Evolutionary conservation across 2,329 filamentous ascomycete species (phyloP), one percentile per base, ranked within the genome.

Genomic region (Nemania sp.): DNA sequence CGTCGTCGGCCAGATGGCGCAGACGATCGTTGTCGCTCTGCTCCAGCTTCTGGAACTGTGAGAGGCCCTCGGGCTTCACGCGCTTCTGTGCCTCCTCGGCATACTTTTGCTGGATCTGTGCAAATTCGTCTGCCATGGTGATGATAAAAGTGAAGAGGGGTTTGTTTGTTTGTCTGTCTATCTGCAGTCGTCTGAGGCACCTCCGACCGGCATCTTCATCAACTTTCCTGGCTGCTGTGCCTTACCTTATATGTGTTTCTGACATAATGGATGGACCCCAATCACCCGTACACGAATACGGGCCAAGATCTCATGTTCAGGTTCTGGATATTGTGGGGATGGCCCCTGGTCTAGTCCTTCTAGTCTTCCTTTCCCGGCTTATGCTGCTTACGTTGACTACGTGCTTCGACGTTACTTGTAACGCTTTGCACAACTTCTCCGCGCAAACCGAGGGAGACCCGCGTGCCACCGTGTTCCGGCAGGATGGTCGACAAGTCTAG

Each of bases 41-140:
- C 17, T 57, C 25, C 11, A 73, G 54, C 7, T 48, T 35, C 40
- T 71, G 51, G 35, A 67, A 73, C 53, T 73, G 71, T 9, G 52
- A 53, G n/a, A 58, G 17, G 13, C 70, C 71, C 15, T 73, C 71
- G 11, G 67, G 52, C n/a, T 70, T 69, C 20, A 68, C 39, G 6
- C 71, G 71, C 61, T 72, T 73, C 57, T 68, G 65, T 17, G 70
- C 68, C 59, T 73, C 71, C 7, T 59, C 65, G 21, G 59, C 59
- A 49, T 70, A 73, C 39, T 71, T 73, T 35, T 66, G 63, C 39
- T 71, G 68, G 21, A 71, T 40, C 34, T 65, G 46, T 1, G 60
- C 59, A 37, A 70, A 67, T 35, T 70, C 67, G 39, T 46, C 57
- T 6, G 64, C 68, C 68, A 69, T 70, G 35, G 6, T 63, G 57